Evolutionary conservation across 1,284 basidiomycete species (phyloP), one percentile per base, ranked within the genome.

Genomic region (Boletellus dicymbophilus): DNA sequence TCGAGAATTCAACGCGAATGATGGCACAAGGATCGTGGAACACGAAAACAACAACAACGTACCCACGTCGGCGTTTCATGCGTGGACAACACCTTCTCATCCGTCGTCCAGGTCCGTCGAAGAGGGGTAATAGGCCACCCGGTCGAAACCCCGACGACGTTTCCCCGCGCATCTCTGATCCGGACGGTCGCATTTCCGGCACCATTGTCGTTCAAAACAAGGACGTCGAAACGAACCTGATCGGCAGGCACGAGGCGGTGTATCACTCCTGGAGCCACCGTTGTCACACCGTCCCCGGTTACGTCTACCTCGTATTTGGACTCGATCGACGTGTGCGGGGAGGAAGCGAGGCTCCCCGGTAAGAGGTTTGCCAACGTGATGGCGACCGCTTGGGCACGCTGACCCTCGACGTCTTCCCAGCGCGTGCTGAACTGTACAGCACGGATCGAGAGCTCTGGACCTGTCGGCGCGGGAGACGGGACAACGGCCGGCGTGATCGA

Each of bases 11-110:
- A 60, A 38, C 37, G 47, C 0, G n/a, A n/a, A n/a, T n/a, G n/a
- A 11, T 26, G 57, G 27, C n/a, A 18, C 21, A 15, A 22, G 9
- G 51, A 1, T 4, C n/a, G n/a, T n/a, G n/a, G n/a, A n/a, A n/a
- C n/a, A n/a, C n/a, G 7, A 41, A 3, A 34, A 28, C 22, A 39
- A 40, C 25, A 34, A 60, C 25, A 37, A 60, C 71, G 40, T 51
- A 77, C 79, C 78, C 80, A 82, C 31, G 68, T 70, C 2, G 80
- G 80, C 1, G 78, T 68, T 55, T 83, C 79, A 47, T 80, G 78
- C 22, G 64, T 68, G 3, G 62, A 66, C 47, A 81, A 53, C 22
- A 72, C 62, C 23, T 58, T 60, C 31, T 67, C 59, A 31, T 76
- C 72, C 0, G 71, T 59, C 6, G 67, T 71, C 72, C 74, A 80